Base-by-base conservation (phyloP, 441 rosid genomes). In the Capsella rubella region DNA sequence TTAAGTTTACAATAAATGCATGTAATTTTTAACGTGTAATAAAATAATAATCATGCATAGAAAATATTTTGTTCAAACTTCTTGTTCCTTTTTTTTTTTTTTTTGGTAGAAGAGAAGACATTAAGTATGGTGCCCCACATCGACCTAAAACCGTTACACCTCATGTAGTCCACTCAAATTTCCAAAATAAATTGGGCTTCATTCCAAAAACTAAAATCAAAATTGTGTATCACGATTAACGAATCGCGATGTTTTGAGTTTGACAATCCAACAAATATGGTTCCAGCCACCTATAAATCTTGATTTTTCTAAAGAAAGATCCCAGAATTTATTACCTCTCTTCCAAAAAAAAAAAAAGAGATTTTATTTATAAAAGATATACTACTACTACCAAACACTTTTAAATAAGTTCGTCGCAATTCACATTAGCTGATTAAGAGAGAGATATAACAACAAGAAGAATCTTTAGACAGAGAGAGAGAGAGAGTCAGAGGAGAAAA, bases 401-500 rank as follows among this genome's bases (percentile, higher is more conserved):
- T n/a, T 10, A 32, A 54, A 46, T 15, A 55, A 21, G 25, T 21
- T 21, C 25, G 25, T 45, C n/a, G 1, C 8, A 40, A 42, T 18
- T 32, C 10, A 4, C 6, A 8, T 6, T 12, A 71, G 5, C 42
- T 60, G 32, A 5, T 34, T 8, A 53, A 10, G 43, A 56, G 43
- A 56, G 16, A 46, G 6, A 39, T 10, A 14, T 27, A 28, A 31
- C 34, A 63, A 46, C 53, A 54, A 62, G 27, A 52, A 35, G 57
- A 74, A 18, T 34, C 46, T 65, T 12, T 18, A 50, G 37, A 57
- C 12, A 67, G 16, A 68, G 42, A 61, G 54, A 37, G 2, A 34
- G 25, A 21, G 25, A 21, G 25, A 21, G 25, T 21, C 25, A 21
- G 25, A 21, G 25, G 0, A 21, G 25, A 34, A 8, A 35, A 35